Evolutionary conservation across 225 moss, liverwort and hornwort species (phyloP).

Genomic region (Asterella californica): DNA sequence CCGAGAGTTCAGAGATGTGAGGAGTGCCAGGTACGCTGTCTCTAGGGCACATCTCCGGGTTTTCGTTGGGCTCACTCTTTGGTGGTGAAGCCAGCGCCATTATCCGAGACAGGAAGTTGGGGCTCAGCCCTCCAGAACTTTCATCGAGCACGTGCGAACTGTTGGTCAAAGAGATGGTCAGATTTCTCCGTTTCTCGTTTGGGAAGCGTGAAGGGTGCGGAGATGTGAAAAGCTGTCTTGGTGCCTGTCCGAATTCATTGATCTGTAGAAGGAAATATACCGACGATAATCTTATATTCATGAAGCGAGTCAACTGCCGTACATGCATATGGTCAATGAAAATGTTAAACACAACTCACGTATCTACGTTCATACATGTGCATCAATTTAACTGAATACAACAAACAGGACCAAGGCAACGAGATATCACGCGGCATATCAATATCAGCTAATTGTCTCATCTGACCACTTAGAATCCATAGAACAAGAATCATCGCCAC

Average conservation of each 20-base stretch:
- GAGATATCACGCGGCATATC: background rate
- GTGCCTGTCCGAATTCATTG: constrained; percentile 97
- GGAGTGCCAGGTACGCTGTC: constrained; percentile 48
- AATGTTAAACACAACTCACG: no score
- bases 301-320: background rate
- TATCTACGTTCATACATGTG: background rate
- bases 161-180: constrained; percentile 35
- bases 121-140: constrained; percentile 75
- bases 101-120: constrained; percentile 84
- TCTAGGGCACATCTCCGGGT: constrained; percentile 15
- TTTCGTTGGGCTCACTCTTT: constrained; percentile 25
- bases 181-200: constrained; percentile 53
- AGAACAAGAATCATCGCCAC: background rate
- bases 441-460: background rate
- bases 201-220: constrained; percentile 70
- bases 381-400: background rate
- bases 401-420: background rate
- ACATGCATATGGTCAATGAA: background rate
- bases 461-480: background rate
- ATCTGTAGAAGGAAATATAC: constrained; percentile 48
- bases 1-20: background rate
- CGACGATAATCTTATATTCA: background rate
- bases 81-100: constrained; percentile 71
- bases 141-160: constrained; percentile 30
- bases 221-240: constrained; percentile 75